Conservation (phyloP, 106 monocot species). For the Dendrobium catenatum region DNA sequence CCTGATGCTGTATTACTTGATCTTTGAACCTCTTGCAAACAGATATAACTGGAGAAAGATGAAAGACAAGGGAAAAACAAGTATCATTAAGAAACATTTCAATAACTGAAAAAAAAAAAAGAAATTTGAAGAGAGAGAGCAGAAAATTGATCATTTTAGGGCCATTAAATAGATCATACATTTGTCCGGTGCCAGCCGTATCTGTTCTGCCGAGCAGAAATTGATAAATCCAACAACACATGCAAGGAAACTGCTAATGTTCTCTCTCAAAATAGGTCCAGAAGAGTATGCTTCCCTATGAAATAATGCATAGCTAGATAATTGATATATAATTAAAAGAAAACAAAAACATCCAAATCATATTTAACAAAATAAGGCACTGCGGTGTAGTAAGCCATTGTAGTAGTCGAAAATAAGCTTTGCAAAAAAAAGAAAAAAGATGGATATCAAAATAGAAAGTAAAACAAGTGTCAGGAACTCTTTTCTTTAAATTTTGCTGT, state of each 20-base stretch:
- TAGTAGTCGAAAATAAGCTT: neutral
- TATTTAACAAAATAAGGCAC: neutral
- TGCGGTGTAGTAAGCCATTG: neutral
- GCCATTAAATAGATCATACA: conserved; percentile 34
- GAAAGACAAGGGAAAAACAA: neutral
- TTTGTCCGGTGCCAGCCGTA: conserved; percentile 80
- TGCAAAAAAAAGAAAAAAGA: neutral
- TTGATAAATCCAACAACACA: conserved; percentile 59
- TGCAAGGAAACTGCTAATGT: conserved; percentile 33
- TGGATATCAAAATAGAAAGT: neutral
- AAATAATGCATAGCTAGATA: conserved; percentile 1
- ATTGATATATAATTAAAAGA: neutral
- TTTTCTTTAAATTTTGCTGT: neutral
- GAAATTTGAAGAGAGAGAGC: neutral
- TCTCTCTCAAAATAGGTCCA: conserved; percentile 38
- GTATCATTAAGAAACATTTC: neutral
- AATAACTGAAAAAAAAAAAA: neutral
- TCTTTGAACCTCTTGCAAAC: conserved; percentile 89
- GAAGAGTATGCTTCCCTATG: conserved; percentile 70
- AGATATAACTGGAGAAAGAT: conserved; percentile 49
- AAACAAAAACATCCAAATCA: neutral
- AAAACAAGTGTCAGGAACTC: neutral
- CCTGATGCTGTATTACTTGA: conserved; percentile 59
- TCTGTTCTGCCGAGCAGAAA: conserved; percentile 63
- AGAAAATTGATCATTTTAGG: neutral